phyloP scores from a whole-genome alignment of 208 protist species.

The Kentomonas sorsogonicus region DNA sequence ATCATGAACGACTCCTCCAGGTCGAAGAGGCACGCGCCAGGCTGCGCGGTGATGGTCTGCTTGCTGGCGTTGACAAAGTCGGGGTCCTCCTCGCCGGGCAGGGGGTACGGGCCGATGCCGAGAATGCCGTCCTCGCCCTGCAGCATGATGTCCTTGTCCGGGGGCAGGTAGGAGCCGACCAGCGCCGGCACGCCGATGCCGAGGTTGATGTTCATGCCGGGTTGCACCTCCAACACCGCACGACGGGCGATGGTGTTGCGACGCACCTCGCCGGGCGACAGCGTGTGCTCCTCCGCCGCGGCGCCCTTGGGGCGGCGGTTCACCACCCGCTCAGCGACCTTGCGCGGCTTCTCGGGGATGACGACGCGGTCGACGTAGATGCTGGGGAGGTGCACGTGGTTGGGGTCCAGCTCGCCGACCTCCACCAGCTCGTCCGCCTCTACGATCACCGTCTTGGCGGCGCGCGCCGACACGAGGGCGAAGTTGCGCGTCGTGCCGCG shows the following conservation, averaged over 20 bases:
- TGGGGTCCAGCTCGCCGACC: conserved; percentile 72
- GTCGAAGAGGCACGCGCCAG: conserved; percentile 64
- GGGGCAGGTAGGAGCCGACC: conserved; percentile 71
- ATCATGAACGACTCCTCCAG: conserved; percentile 88
- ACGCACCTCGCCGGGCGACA: too few species aligned
- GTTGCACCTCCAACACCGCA: conserved; percentile 88
- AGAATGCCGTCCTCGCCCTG: conserved; percentile 86
- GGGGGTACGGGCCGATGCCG: conserved; percentile 87
- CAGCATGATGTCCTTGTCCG: conserved; percentile 69
- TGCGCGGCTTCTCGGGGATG: conserved; percentile 6
- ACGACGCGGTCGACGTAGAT: conserved; percentile 90
- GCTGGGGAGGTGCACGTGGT: conserved; percentile 87
- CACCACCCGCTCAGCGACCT: conserved; percentile 15
- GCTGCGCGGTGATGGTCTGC: conserved; percentile 83
- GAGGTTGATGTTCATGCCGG: conserved; percentile 93
- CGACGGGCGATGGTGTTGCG: conserved; percentile 68
- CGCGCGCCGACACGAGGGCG: conserved; percentile 77
- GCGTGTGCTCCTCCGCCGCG: background rate
- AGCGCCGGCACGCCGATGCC: conserved; percentile 94
- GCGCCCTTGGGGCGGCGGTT: conserved; percentile 13
- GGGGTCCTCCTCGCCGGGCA: conserved; percentile 60
- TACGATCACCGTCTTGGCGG: conserved; percentile 85
- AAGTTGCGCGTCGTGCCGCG: conserved; percentile 91
- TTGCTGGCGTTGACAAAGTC: conserved; percentile 95
- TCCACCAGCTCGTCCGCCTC: conserved; percentile 94